Base-by-base conservation (phyloP, 73 alveolate genomes). In the Paramecium biaurelia region DNA sequence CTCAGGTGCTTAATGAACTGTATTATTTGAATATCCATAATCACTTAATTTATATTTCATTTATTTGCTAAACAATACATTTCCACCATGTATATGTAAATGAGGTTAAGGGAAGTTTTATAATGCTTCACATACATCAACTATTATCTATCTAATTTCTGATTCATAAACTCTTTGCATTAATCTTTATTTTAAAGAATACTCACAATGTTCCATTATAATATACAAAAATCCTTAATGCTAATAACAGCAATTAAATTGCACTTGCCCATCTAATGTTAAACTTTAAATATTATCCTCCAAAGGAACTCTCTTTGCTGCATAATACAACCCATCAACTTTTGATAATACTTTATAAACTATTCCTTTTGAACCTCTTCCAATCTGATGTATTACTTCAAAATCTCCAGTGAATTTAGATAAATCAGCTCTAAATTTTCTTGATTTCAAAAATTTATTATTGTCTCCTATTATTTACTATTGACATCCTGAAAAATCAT, bases 41-140 rank as follows among this genome's bases (percentile, higher is more conserved):
- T 72, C 86, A 72, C 86, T 72, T 72, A 72, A 35, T 14, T 72
- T 72, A 21, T 35, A 72, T 20, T 72, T 72, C 86, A 72, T 72
- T 72, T 72, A 35, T 38, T 72, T 72, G 35, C 86, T 72, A 0
- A 35, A 15, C 12, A 72, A 37, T 34, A 72, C 58, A 72, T 72
- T 72, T 11, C 86, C 86, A 14, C 86, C 86, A 72, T 72, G 86
- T 10, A 72, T 35, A 72, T 72, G 86, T n/a, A 34, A 35, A 72
- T 72, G 86, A 10, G 86, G 86, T 37, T 72, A 35, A 15, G 86
- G 86, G 38, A 72, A 37, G 7, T 37, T 21, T 6, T 72, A 72
- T 18, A 72, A 18, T 0, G 58, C 58, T n/a, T 72, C 86, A 72
- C 86, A 72, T 2, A 72, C 58, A 72, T 72, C 86, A 0, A 35